Base-by-base conservation (phyloP, 2,329 filamentous ascomycete species). In the Aspergillus pseudoterreus region DNA sequence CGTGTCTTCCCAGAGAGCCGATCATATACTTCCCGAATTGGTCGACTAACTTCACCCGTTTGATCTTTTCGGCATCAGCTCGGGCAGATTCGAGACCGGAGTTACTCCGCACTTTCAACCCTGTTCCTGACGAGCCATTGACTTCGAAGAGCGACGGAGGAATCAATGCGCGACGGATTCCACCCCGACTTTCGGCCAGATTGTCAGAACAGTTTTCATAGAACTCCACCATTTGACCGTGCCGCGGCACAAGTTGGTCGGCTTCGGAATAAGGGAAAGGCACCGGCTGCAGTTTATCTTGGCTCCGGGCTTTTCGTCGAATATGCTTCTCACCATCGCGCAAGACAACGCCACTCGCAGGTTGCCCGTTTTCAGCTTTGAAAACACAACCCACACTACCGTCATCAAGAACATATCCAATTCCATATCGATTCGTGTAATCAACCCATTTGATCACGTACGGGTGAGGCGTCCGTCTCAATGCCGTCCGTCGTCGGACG, bases 401-500 rank as follows among this genome's bases (percentile, higher is more conserved):
- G 60, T 79, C 75, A 43, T 75, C 73, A n/a, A 79, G 57, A 6
- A 78, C 74, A 55, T 79, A 79, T 5, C 75, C 76, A 44, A 79
- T 77, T 10, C 76, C 76, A 52, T 78, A 78, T 43, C 75, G 72
- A 52, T 77, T 77, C 6, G 76, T 77, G 56, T 79, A 79, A 55
- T 79, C 76, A 17, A 79, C 76, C 76, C 76, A 79, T 63, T 78
- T 79, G 45, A 78, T 74, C 4, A 79, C 76, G 51, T 77, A 74
- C 2, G 75, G 64, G 48, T 77, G 74, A 2, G 68, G 69, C 30
- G 65, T 57, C 24, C 63, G 62, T 38, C 63, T 57, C 6, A 61
- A 50, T 2, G 60, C 59, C 15, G 60, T 57, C n/a, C 67, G 63
- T 33, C 70, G 64, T 24, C 68, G 66, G 32, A 56, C 58, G n/a